Evolutionary conservation across 2,329 filamentous ascomycete genomes (phyloP), one percentile per base, ranked within the genome.

Genomic region (Fusarium graminum): DNA sequence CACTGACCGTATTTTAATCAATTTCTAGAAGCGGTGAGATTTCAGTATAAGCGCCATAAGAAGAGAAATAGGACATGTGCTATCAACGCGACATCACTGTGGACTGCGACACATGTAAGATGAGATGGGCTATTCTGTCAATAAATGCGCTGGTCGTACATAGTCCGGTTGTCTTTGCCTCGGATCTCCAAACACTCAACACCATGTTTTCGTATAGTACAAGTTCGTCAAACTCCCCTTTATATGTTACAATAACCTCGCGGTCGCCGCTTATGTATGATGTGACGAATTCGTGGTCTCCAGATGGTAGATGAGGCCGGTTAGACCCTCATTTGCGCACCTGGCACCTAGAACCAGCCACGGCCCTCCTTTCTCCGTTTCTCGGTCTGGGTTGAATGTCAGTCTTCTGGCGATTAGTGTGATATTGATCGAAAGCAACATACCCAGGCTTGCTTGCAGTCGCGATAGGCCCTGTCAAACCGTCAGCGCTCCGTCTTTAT

Each of bases 361-460:
- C 69, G 46, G 22, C 63, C 56, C 56, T 77, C 75, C 60, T 74
- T 76, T 62, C 65, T 78, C 36, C 78, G 73, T 51, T 74, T 74
- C 16, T 77, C 73, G 17, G 69, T 77, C 77, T 79, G 38, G 7
- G 8, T 4, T 2, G 25, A 1, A 22, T 3, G 30, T 68, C n/a
- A 66, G 64, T 26, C 4, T n/a, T 34, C 2, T 4, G 17, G 6
- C 4, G 9, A 14, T n/a, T 5, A 25, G 10, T 25, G 10, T 5
- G 36, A 3, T 7, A n/a, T 25, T n/a, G 19, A 19, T 22, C 39
- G 26, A 10, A 4, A 6, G 13, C 1, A 40, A 62, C 71, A 25
- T 84, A 97, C 93, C 94, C 94, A 97, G 82, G 90, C 86, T 80
- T 97, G 94, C 79, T 97, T 97, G 80, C 94, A 98, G 65, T 96